Evolutionary conservation across 148 eudicot genomes (phyloP).

Genomic region (Persicaria tinctoria): DNA sequence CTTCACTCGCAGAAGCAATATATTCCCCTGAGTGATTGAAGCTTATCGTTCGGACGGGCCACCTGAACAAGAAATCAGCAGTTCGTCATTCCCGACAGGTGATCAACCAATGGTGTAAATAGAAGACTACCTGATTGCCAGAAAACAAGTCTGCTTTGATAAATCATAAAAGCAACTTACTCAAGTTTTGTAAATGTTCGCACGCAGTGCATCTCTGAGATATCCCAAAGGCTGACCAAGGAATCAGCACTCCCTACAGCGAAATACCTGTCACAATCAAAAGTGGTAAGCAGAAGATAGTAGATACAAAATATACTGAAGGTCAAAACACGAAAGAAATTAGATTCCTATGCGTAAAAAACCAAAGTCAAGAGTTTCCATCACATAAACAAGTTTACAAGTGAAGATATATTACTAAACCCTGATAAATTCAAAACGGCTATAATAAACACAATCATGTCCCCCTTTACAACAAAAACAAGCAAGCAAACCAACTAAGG

Average conservation of each 20-base stretch:
- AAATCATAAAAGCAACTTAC: conserved; percentile 33
- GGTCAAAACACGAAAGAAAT: background rate
- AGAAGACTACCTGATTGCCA: background rate
- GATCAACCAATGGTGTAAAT: background rate
- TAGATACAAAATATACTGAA: background rate
- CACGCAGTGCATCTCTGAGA: conserved; percentile 85
- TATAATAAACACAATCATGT: background rate
- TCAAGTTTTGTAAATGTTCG: conserved; percentile 90
- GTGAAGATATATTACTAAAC: background rate
- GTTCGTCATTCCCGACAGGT: background rate
- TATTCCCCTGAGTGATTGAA: conserved; percentile 94
- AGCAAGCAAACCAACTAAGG: background rate
- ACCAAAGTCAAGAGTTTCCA: background rate
- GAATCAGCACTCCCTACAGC: conserved; percentile 99
- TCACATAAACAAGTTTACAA: background rate
- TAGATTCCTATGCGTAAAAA: background rate
- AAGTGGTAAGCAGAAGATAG: background rate
- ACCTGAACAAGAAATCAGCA: conserved; percentile 34
- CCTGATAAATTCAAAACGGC: background rate
- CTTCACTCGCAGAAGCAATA: conserved; percentile 98
- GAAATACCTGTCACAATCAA: conserved; percentile 56
- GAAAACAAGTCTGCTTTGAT: background rate
- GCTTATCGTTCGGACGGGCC: conserved; percentile 98
- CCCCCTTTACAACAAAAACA: background rate
- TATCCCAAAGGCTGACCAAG: conserved; percentile 96